Base-by-base conservation (phyloP, 2,329 filamentous ascomycete genomes). In the Fusarium coicis region DNA sequence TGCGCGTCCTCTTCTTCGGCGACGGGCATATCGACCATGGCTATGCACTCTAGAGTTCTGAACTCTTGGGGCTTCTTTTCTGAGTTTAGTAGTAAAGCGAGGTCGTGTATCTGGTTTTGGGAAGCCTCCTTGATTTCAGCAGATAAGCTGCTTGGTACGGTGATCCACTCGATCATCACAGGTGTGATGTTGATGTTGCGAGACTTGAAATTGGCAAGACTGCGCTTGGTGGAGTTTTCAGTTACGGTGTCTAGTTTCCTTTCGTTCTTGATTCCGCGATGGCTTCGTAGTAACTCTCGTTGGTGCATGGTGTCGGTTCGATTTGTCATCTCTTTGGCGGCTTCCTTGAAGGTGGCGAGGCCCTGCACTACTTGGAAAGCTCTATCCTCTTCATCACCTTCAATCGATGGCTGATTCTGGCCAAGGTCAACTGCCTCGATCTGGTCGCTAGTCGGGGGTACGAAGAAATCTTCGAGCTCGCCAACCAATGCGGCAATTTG, bases 371-470 rank as follows among this genome's bases (percentile, higher is more conserved):
- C 10, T n/a, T 16, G 12, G 14, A 18, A 12, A 49, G 46, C 14
- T 18, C 19, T 9, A 6, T 30, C 19, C 14, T 49, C 46, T 18
- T 4, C 19, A 11, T 9, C 11, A 16, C 19, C 26, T 11, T 7
- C 19, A 8, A 30, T 8, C 3, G 2, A 14, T 16, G 19, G 19
- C 14, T 16, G n/a, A 1, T 12, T 26, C 7, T 0, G 16, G 10
- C 26, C 42, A 4, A 44, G 3, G 7, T 26, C 23, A 44, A 44
- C 23, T 44, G 10, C 3, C 23, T 18, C 23, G 4, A 14, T 44
- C 11, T 44, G 42, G 16, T 49, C 46, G 21, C 46, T n/a, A 2
- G 14, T 4, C 14, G 46, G 46, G 5, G 28, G 46, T 16, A 21
- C 6, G 2, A 30, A 49, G 28, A 49, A 49, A 9, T 30, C 19